Evolutionary conservation across 2,329 filamentous ascomycete species (phyloP).

Genomic region (Colletotrichum abscissum): DNA sequence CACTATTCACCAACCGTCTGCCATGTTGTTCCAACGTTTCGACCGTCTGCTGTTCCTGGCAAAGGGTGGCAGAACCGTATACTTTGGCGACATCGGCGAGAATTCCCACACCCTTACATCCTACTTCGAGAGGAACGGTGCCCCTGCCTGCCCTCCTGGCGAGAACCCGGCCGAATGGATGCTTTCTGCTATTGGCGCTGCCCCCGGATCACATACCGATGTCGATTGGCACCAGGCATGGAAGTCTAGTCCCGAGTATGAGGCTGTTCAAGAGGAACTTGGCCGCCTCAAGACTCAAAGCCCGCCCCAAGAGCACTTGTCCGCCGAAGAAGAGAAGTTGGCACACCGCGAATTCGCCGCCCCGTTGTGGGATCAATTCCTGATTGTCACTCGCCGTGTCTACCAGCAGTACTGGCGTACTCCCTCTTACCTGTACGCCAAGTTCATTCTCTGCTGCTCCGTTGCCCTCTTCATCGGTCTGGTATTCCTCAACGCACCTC

Average conservation of each 20-base stretch:
- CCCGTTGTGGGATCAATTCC: conserved; percentile 67
- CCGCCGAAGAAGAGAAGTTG: background rate
- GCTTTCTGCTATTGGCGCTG: conserved; percentile 41
- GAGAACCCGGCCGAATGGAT: conserved; percentile 67
- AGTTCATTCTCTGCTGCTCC: conserved; percentile 64
- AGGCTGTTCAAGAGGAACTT: conserved; percentile 36
- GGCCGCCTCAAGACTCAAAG: conserved; percentile 34
- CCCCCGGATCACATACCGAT: conserved; percentile 57
- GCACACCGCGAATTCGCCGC: conserved; percentile 66
- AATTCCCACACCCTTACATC: conserved; percentile 59
- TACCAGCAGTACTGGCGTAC: conserved; percentile 85
- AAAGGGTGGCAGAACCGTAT: conserved; percentile 54
- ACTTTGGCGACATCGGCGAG: conserved; percentile 64
- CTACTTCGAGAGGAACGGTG: conserved; percentile 65
- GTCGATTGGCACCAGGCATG: conserved; percentile 60
- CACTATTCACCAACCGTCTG: conserved; percentile 39
- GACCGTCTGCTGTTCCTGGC: conserved; percentile 37
- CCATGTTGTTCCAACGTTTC: conserved; percentile 37
- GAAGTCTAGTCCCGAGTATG: conserved; percentile 55
- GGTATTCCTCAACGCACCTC: conserved; percentile 68
- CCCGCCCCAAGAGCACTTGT: background rate
- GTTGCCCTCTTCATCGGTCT: conserved; percentile 70
- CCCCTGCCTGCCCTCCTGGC: conserved; percentile 56
- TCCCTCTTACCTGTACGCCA: conserved; percentile 80
- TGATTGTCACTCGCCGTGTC: conserved; percentile 59